Conservation (phyloP, 176 grass and related monocot genomes). For the Musa itinerans region DNA sequence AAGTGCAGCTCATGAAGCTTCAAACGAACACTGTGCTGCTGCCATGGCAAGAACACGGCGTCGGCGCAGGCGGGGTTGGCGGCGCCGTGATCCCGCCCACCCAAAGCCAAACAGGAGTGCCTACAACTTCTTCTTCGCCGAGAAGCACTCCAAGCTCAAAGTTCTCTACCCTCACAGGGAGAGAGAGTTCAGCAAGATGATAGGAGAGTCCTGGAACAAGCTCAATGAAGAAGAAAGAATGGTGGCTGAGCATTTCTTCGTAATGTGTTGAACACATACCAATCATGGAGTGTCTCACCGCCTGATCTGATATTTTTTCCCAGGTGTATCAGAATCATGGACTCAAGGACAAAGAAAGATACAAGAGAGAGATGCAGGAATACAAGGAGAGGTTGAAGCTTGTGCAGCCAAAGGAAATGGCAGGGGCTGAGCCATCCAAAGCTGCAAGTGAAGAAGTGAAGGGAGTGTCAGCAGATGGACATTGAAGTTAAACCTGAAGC, state of each 20-base stretch:
- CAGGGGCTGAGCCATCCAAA: background rate
- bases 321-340: constrained; percentile 33
- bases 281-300: background rate
- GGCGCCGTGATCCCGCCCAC: constrained; percentile 25
- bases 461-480: background rate
- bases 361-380: constrained; percentile 48
- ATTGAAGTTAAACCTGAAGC: background rate
- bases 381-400: constrained; percentile 39
- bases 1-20: background rate
- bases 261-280: background rate
- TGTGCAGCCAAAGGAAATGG: background rate
- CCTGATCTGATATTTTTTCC: background rate
- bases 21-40: background rate
- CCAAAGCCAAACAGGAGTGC: constrained; percentile 45
- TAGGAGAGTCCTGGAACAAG: constrained; percentile 46
- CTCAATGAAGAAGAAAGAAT: constrained; percentile 34
- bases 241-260: constrained; percentile 4
- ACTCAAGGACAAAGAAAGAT: constrained; percentile 41
- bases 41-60: background rate
- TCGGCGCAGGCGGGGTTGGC: constrained; percentile 18
- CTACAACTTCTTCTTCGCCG: constrained; percentile 52
- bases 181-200: constrained; percentile 48
- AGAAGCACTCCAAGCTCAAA: constrained; percentile 40
- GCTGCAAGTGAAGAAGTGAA: background rate
- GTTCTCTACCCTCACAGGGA: constrained; percentile 33